These are phyloP conservation scores for Paramecium bursaria DNA, from an alignment of 73 alveolate genomes.

Conservation along the genomic window DNA sequence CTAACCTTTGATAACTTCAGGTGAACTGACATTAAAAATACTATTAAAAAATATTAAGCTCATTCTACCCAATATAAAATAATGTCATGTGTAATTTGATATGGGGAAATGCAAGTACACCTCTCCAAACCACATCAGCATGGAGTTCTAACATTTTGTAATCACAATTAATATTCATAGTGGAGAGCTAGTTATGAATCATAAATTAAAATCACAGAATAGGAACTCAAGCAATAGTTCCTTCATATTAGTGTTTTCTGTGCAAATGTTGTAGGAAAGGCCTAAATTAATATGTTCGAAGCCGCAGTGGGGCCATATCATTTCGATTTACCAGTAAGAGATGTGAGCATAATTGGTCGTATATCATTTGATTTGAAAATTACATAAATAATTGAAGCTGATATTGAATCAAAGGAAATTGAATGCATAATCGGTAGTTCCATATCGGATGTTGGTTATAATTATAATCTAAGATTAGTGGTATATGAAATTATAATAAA, in stretches of 20 bases:
- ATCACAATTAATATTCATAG: neutral
- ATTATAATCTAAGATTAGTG: constrained; percentile 36
- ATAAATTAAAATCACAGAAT: constrained; percentile 7
- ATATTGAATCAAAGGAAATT: constrained; percentile 4
- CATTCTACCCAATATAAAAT: neutral
- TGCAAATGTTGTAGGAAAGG: neutral
- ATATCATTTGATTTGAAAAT: constrained; percentile 48
- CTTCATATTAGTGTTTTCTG: neutral
- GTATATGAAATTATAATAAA: neutral
- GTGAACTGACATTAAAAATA: neutral
- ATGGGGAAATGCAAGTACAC: neutral
- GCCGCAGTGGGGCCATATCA: constrained; percentile 63
- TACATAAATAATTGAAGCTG: constrained; percentile 4
- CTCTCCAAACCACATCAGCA: neutral
- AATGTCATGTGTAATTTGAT: neutral
- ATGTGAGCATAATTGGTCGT: neutral
- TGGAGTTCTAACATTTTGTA: neutral
- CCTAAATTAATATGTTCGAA: constrained; percentile 37
- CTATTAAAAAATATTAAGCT: neutral
- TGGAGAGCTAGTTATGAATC: constrained; percentile 59
- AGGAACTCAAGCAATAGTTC: neutral
- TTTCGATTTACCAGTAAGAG: constrained; percentile 30
- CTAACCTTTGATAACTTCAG: neutral
- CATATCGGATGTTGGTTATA: constrained; percentile 36
- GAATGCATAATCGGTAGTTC: neutral